Base-by-base conservation (phyloP, 1,139 yeast genomes). In the Geotrichum australiense region DNA sequence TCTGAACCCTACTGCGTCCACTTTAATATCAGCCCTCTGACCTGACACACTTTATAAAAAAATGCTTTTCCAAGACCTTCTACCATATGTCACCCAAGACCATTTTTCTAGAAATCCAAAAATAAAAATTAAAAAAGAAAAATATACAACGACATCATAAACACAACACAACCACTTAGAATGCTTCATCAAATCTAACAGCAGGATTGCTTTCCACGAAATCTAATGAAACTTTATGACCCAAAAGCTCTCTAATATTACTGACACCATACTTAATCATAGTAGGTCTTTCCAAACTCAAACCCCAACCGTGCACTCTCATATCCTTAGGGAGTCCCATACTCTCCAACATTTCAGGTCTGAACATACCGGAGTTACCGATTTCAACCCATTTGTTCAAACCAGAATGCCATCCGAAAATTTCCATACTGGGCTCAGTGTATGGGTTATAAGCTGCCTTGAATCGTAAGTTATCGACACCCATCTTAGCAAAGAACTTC, bases 311-410 rank as follows among this genome's bases (percentile, higher is more conserved):
- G 54, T 87, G 76, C 23, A 91, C 97, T 63, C 97, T 76, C 70
- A 93, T 68, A 62, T 86, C 83, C 70, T 81, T 80, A 49, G 98
- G 98, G 59, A 93, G 74, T 26, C 98, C 98, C 97, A 91, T 89
- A 37, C 96, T 70, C 68, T 87, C 96, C 63, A 93, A 74, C 99
- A 93, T 93, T 67, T 93, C 99, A 19, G 99, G 98, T 69, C 99
- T 80, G 74, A 93, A 93, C 96, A 93, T 83, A 64, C 98, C 99
- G 19, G 96, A 86, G 72, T 93, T 93, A 64, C 99, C 99, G 59
- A 93, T 89, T 71, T 93, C 99, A 50, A 93, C 98, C 98, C 98
- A 93, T 64, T 87, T 91, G 57, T 75, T 80, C 57, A 93, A 74
- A 37, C 96, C 96, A 57, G 79, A 80, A 68, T 93, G 99, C 81